Evolutionary conservation across 768 basidiomycete species (phyloP).

Genomic region (Pisolithus tinctorius): DNA sequence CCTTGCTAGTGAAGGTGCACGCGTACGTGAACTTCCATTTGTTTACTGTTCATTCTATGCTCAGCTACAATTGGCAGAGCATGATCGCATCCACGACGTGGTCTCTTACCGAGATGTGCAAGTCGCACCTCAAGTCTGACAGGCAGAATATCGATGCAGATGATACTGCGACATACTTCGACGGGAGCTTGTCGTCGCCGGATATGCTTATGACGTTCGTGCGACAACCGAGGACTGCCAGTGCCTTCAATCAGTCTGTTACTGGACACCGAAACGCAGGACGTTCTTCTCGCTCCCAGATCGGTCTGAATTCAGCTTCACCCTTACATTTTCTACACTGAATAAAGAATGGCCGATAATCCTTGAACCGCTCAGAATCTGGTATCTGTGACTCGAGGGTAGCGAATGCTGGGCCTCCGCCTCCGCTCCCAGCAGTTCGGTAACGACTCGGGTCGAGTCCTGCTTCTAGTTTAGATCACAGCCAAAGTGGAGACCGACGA

Average conservation of each 20-base stretch:
- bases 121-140: constrained; percentile 76
- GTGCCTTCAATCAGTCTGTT: background rate
- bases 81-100: constrained; percentile 98
- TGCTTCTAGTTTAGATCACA: constrained; percentile 16
- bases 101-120: constrained; percentile 97
- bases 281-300: constrained; percentile 54
- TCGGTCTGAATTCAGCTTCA: constrained; percentile 48
- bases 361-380: constrained; percentile 81
- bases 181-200: constrained; percentile 70
- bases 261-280: background rate
- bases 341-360: constrained; percentile 63
- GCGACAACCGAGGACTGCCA: constrained; percentile 64
- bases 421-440: constrained; percentile 34
- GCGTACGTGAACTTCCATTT: constrained; percentile 42
- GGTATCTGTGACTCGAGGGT: constrained; percentile 86
- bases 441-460: constrained; percentile 60
- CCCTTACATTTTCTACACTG: constrained; percentile 72
- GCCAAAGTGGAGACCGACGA: background rate
- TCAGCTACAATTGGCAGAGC: constrained; percentile 40
- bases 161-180: constrained; percentile 87
- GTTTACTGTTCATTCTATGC: background rate
- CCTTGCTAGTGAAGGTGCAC: constrained; percentile 89
- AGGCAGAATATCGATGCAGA: constrained; percentile 95
- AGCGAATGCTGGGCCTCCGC: constrained; percentile 58
- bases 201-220: constrained; percentile 82